Evolutionary conservation across 371 early-diverging fungal species (phyloP).

Genomic region (Mucor sp.): DNA sequence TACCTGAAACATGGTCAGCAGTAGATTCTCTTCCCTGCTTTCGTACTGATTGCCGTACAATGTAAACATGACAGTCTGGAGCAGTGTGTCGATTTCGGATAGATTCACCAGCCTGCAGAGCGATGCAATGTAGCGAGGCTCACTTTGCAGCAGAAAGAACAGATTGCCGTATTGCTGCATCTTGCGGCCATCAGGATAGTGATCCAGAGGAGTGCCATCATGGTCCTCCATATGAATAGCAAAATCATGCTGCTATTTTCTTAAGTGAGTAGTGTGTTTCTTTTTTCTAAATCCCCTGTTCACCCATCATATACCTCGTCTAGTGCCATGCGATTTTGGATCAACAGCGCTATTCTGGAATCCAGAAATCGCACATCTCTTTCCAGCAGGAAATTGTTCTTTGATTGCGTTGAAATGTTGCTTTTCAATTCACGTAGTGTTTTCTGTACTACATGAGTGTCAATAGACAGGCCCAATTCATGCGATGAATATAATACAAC

Average conservation of each 20-base stretch:
- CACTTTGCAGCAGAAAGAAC: conserved; percentile 92
- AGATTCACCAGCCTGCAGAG: conserved; percentile 85
- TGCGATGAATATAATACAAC: background rate
- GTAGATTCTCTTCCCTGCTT: conserved; percentile 90
- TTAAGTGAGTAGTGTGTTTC: background rate
- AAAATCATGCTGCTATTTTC: conserved; percentile 73
- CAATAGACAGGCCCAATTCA: background rate
- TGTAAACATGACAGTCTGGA: conserved; percentile 97
- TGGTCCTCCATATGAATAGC: conserved; percentile 76
- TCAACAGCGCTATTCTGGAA: conserved; percentile 89
- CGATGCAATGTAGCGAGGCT: conserved; percentile 90
- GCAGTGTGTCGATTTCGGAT: conserved; percentile 88
- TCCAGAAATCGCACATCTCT: conserved; percentile 94
- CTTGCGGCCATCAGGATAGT: conserved; percentile 83
- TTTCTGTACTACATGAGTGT: conserved; percentile 68
- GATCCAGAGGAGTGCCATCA: conserved; percentile 67
- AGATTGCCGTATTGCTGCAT: conserved; percentile 89
- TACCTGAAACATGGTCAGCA: conserved; percentile 96
- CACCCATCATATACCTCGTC: conserved; percentile 57
- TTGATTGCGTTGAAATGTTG: conserved; percentile 90
- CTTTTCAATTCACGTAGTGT: conserved; percentile 84
- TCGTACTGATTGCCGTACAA: conserved; percentile 97
- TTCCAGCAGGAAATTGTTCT: conserved; percentile 94
- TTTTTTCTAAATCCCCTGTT: background rate
- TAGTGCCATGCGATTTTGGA: conserved; percentile 92